Evolutionary conservation across 805 yeast species (phyloP).

Genomic region (Ogataea degrootiae): DNA sequence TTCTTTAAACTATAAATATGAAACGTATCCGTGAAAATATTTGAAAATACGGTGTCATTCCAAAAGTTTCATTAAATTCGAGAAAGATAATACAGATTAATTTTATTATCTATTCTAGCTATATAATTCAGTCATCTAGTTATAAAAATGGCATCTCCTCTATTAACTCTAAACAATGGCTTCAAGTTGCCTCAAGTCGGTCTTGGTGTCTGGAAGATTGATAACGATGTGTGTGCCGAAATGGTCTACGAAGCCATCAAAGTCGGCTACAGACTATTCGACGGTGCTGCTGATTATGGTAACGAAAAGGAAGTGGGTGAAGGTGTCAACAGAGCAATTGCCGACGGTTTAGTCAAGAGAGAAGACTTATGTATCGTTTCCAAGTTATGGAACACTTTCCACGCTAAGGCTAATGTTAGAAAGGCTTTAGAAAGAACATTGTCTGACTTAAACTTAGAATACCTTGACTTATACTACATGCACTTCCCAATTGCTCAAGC

Average conservation of each 20-base stretch:
- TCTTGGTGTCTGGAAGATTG: conserved; percentile 56
- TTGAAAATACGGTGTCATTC: too few species aligned
- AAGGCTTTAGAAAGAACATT: conserved; percentile 61
- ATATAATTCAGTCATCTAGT: too few species aligned
- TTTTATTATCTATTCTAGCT: too few species aligned
- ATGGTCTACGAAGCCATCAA: conserved; percentile 76
- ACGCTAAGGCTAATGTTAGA: conserved; percentile 69
- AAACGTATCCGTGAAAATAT: too few species aligned
- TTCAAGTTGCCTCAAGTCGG: conserved; percentile 47
- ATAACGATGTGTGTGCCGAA: conserved; percentile 43
- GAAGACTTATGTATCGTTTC: conserved; percentile 77
- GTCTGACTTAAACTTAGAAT: conserved; percentile 67
- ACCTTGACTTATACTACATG: conserved; percentile 77
- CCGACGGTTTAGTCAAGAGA: conserved; percentile 66
- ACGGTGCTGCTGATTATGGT: conserved; percentile 69
- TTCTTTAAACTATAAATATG: too few species aligned
- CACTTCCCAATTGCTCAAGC: conserved; percentile 89
- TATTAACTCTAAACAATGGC: conserved; percentile 23
- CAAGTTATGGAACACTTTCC: conserved; percentile 85
- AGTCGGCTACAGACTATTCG: conserved; percentile 73
- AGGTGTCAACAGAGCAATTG: conserved; percentile 51
- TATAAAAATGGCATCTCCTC: too few species aligned
- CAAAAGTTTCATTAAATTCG: too few species aligned
- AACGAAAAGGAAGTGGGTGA: conserved; percentile 67
- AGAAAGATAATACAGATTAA: too few species aligned